Evolutionary conservation across 1,284 basidiomycete genomes (phyloP), one percentile per base, ranked within the genome.

Genomic region (Ceratobasidium sp.): DNA sequence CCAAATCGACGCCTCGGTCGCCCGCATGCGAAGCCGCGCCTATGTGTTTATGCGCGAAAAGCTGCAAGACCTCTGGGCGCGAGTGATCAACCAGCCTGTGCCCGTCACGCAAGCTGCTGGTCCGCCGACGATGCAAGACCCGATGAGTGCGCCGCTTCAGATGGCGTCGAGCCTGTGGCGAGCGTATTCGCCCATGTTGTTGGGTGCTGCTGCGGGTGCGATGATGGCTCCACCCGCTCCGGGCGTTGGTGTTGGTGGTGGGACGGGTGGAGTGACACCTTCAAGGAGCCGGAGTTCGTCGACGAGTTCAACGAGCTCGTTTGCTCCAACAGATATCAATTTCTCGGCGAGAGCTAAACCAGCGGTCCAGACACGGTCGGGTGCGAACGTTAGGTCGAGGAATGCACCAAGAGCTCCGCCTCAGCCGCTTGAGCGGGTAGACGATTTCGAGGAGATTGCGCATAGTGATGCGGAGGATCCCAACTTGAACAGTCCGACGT

Each of bases 1-100:
- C 6, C 90, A 94, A 82, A 96, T 97, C 83, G 95, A 96, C 83
- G 88, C 88, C n/a, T 86, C 90, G 0, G 87, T 96, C 67, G 90
- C 90, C 23, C 88, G 89, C 79, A 83, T 90, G 81, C 90, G 91
- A 82, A 86, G 85, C n/a, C 86, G 87, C 66, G 84, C 89, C 33
- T 93, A 90, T 83, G 83, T 87, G 20, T 94, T 91, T 82, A 71
- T 94, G n/a, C 79, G 81, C 59, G 77, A 74, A n/a, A 79, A 89
- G 18, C 81, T 92, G 27, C 87, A 90, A 76, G 86, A 87, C 6
- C 79, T 93, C 3, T 94, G 93, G 92, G 89, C 88, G 68, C 86
- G 89, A 52, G 66, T 78, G 12, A 67, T 81, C 66, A 59, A 67
- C 44, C 81, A 70, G 78, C 79, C 73, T 85, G 79, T 18, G 80